Conservation (phyloP, 768 basidiomycete genomes). For the Lactarius sp. region DNA sequence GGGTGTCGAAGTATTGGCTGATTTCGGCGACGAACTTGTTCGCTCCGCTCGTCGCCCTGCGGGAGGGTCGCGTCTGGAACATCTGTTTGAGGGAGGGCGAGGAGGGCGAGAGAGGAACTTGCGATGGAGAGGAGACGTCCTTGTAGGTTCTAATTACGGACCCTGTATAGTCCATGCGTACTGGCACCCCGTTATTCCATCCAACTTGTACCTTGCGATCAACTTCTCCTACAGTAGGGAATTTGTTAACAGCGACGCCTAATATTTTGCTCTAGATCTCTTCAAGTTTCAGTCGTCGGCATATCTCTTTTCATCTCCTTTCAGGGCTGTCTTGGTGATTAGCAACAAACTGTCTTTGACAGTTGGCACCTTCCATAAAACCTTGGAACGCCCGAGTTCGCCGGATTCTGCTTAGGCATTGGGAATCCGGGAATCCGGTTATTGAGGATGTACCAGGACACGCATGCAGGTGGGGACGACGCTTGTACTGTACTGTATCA, state of each 20-base stretch:
- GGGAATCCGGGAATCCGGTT: too few species aligned
- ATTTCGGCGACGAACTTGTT: conserved; percentile 82
- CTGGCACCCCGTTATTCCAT: not conserved
- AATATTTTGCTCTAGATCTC: not conserved
- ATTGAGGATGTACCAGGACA: not conserved
- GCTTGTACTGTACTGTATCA: not conserved
- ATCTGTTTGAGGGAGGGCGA: conserved; percentile 82
- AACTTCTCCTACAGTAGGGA: not conserved
- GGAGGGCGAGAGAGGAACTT: conserved; percentile 70
- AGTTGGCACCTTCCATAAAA: not conserved
- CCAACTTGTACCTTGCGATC: not conserved
- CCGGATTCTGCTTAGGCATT: not conserved
- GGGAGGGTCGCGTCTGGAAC: conserved; percentile 60
- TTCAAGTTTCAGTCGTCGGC: not conserved
- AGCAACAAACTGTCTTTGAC: too few species aligned
- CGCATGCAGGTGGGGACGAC: not conserved
- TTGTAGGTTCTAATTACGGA: conserved; percentile 29
- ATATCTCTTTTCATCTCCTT: not conserved
- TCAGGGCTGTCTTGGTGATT: not conserved
- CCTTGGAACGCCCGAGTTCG: not conserved
- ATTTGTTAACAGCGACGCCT: not conserved
- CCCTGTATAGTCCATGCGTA: not conserved
- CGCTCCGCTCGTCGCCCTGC: conserved; percentile 77
- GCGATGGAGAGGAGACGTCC: conserved; percentile 74
- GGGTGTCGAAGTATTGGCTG: conserved; percentile 78